A percentile compares a stretch with the other conserved stretches of the same genome.
phyloP scores from a whole-genome alignment of 306 rosid genomes.

The Gynostemma pentaphyllum region DNA sequence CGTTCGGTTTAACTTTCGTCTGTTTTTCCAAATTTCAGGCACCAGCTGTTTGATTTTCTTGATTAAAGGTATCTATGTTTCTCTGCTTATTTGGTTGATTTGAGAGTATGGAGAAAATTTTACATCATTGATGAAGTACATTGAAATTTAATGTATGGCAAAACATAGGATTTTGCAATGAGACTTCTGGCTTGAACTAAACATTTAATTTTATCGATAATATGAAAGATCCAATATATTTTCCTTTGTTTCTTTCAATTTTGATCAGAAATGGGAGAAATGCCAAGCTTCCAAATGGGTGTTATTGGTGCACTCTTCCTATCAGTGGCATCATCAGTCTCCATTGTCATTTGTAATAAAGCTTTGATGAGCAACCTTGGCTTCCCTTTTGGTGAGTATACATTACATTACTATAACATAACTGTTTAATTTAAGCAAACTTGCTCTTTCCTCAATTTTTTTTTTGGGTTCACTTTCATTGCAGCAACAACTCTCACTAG shows the following conservation, averaged over 20 bases:
- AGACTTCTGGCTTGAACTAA: too few species aligned
- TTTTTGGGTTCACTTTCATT: background rate
- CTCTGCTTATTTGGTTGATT: background rate
- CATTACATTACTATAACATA: too few species aligned
- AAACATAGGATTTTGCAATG: too few species aligned
- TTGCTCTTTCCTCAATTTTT: background rate
- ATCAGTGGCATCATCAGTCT: slow-evolving; percentile 93
- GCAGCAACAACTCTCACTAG: slow-evolving; percentile 93
- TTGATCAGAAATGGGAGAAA: slow-evolving; percentile 72
- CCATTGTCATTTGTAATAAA: slow-evolving; percentile 98
- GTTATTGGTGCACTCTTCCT: slow-evolving; percentile 88
- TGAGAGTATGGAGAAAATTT: too few species aligned
- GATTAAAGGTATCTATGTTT: background rate
- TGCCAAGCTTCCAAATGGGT: slow-evolving; percentile 66
- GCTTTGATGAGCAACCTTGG: slow-evolving; percentile 99
- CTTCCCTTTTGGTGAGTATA: slow-evolving; percentile 65
- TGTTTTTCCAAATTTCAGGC: too few species aligned
- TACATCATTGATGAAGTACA: too few species aligned
- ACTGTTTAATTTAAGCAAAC: too few species aligned
- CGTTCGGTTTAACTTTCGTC: background rate
- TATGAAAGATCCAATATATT: background rate
- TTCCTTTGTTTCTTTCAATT: background rate
- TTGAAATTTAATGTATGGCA: too few species aligned
- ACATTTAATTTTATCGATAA: too few species aligned
- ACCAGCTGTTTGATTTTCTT: background rate